Conservation (phyloP, 768 basidiomycete genomes). For the Mrakia hoshinonis region DNA sequence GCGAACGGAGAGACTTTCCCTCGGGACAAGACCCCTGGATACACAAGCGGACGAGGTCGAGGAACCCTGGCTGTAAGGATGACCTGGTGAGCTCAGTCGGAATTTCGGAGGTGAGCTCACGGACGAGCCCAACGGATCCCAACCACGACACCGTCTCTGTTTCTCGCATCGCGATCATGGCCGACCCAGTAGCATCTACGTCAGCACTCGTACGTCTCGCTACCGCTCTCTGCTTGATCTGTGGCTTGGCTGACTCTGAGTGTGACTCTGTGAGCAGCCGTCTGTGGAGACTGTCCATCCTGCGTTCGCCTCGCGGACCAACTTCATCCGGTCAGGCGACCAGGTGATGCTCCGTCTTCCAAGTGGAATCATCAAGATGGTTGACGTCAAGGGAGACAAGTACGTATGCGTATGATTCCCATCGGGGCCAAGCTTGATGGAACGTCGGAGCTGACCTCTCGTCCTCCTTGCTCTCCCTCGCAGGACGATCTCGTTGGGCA, state of each 20-base stretch:
- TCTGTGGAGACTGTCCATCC: neutral
- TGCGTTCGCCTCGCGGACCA: neutral
- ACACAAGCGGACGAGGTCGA: too few species aligned
- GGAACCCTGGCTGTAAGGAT: too few species aligned
- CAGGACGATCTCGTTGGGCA: conserved; percentile 68
- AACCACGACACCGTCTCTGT: too few species aligned
- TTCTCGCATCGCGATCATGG: too few species aligned
- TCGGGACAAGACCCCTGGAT: too few species aligned
- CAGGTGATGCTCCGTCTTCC: conserved; percentile 72
- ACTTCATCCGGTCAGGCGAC: conserved; percentile 55
- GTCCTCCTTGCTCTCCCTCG: conserved; percentile 7
- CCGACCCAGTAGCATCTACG: neutral
- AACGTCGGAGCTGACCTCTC: conserved; percentile 20
- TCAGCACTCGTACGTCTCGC: neutral
- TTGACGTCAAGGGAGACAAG: conserved; percentile 66
- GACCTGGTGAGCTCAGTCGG: too few species aligned
- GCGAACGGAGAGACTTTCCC: too few species aligned
- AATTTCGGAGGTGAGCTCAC: too few species aligned
- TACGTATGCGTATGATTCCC: conserved; percentile 36
- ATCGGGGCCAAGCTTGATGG: neutral
- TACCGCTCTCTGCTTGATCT: too few species aligned
- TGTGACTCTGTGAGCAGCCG: neutral
- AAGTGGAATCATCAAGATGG: conserved; percentile 64
- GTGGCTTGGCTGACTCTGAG: neutral
- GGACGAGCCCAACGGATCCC: too few species aligned